phyloP scores from a whole-genome alignment of 371 early-diverging fungal species.

The Syncephalastrum monosporum region DNA sequence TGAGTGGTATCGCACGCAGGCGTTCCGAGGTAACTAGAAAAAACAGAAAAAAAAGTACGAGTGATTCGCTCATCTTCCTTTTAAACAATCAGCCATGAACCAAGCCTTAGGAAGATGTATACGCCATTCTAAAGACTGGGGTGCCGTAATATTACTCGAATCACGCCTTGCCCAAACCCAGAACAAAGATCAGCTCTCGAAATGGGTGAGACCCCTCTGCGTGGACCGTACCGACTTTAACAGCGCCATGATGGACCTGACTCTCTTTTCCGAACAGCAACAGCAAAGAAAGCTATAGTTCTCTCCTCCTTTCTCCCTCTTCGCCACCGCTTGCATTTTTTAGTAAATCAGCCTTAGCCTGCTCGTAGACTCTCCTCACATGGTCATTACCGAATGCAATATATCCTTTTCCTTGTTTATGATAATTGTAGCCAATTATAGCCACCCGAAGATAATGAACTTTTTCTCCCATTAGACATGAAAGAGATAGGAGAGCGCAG shows the following conservation, averaged over 20 bases:
- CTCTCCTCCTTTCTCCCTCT: too few relatives aligned
- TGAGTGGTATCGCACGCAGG: slow-evolving; percentile 78
- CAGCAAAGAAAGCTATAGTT: neutral
- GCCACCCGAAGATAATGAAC: too few relatives aligned
- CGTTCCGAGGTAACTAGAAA: slow-evolving; percentile 55
- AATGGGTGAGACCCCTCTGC: slow-evolving; percentile 64
- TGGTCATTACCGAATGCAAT: too few relatives aligned
- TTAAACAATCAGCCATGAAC: slow-evolving; percentile 69
- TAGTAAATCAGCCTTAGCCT: too few relatives aligned
- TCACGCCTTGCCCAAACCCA: slow-evolving; percentile 43
- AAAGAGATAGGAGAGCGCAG: too few relatives aligned
- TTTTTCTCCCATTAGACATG: too few relatives aligned
- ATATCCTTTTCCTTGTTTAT: too few relatives aligned
- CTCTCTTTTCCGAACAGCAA: neutral
- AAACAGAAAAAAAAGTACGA: neutral
- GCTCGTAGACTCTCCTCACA: too few relatives aligned
- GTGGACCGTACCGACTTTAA: slow-evolving; percentile 27
- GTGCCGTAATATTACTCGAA: slow-evolving; percentile 70
- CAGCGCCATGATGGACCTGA: slow-evolving; percentile 28
- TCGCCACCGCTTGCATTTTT: too few relatives aligned
- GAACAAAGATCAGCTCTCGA: slow-evolving; percentile 56
- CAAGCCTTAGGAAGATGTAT: slow-evolving; percentile 95
- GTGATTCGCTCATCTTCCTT: neutral
- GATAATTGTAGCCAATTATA: too few relatives aligned
- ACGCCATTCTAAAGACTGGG: slow-evolving; percentile 82